Percentiles rank a stretch among this genome's conserved stretches.
Conservation (phyloP, 805 yeast species). For the Zygotorulaspora florentina region DNA sequence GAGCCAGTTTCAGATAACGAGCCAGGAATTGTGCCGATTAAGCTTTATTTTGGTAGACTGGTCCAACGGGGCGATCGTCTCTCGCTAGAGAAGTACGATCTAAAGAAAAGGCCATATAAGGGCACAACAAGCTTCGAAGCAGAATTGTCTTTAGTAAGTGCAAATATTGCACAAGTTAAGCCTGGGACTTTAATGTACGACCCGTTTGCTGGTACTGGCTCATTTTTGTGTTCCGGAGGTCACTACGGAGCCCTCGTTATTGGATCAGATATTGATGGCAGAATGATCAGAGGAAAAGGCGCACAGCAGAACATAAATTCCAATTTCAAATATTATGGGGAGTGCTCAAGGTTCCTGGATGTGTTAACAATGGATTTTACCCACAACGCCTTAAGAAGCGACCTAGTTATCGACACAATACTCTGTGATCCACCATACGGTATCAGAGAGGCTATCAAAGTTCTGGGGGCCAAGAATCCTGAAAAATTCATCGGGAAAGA, state of each 20-base stretch:
- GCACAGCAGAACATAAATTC: slow-evolving; percentile 42
- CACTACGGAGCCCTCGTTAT: slow-evolving; percentile 73
- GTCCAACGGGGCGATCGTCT: slow-evolving; percentile 60
- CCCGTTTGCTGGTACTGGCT: slow-evolving; percentile 96
- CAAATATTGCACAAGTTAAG: slow-evolving; percentile 76
- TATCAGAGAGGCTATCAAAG: slow-evolving; percentile 90
- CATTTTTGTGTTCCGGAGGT: slow-evolving; percentile 84
- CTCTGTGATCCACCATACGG: slow-evolving; percentile 98
- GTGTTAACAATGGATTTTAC: slow-evolving; percentile 92
- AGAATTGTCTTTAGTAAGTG: slow-evolving; percentile 79
- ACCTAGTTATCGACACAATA: slow-evolving; percentile 67
- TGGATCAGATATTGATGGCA: slow-evolving; percentile 89
- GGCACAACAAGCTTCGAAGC: slow-evolving; percentile 98
- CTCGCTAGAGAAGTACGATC: slow-evolving; percentile 71
- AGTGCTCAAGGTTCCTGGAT: slow-evolving; percentile 58
- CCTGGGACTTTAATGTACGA: slow-evolving; percentile 72
- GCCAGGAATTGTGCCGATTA: slow-evolving; percentile 47
- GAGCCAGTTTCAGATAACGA: slow-evolving; percentile 41
- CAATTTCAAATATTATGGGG: slow-evolving; percentile 74
- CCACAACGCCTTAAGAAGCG: slow-evolving; percentile 69
- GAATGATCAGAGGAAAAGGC: slow-evolving; percentile 66
- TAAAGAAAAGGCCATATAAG: slow-evolving; percentile 76
- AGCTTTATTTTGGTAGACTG: slow-evolving; percentile 72
- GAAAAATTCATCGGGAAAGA: slow-evolving; percentile 70
- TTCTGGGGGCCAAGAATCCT: slow-evolving; percentile 76